Evolutionary conservation across 2,329 filamentous ascomycete genomes (phyloP).

Genomic region (Aspergillus caelatus): DNA sequence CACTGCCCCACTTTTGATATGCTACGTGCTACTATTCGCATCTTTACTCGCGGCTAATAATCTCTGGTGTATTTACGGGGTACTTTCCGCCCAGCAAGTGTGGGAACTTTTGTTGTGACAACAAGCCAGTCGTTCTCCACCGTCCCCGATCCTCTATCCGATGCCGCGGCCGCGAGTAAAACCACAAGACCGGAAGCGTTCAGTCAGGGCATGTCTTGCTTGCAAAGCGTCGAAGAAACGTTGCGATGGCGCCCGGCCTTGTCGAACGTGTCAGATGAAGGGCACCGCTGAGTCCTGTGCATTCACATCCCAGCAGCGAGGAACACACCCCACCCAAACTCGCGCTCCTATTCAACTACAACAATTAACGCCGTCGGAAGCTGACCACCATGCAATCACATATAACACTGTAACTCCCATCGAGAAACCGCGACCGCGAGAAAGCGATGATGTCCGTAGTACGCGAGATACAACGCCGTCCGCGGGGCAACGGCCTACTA

Average conservation of each 20-base stretch:
- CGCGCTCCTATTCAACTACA: neutral
- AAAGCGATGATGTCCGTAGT: conserved; percentile 1
- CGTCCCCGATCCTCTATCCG: neutral
- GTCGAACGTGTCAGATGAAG: conserved; percentile 50
- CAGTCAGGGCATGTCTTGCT: conserved; percentile 52
- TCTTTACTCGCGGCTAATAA: neutral
- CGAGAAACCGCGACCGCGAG: neutral
- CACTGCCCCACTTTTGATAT: neutral
- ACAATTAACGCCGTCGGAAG: neutral
- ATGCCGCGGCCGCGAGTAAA: conserved; percentile 59
- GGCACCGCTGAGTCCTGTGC: conserved; percentile 45
- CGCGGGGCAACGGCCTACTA: neutral
- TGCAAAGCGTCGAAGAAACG: conserved; percentile 56
- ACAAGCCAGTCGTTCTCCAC: neutral
- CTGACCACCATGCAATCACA: neutral
- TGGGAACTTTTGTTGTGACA: neutral
- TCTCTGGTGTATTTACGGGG: neutral
- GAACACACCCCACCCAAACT: neutral
- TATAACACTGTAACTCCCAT: neutral
- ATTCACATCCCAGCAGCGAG: conserved; percentile 32
- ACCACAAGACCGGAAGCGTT: conserved; percentile 53
- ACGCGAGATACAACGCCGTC: conserved; percentile 4
- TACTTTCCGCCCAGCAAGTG: neutral
- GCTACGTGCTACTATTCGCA: neutral
- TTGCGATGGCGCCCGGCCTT: conserved; percentile 54